These are phyloP conservation scores for Phyllosticta paracitricarpa DNA, from an alignment of 2,329 filamentous ascomycete genomes.

Conservation along the genomic window DNA sequence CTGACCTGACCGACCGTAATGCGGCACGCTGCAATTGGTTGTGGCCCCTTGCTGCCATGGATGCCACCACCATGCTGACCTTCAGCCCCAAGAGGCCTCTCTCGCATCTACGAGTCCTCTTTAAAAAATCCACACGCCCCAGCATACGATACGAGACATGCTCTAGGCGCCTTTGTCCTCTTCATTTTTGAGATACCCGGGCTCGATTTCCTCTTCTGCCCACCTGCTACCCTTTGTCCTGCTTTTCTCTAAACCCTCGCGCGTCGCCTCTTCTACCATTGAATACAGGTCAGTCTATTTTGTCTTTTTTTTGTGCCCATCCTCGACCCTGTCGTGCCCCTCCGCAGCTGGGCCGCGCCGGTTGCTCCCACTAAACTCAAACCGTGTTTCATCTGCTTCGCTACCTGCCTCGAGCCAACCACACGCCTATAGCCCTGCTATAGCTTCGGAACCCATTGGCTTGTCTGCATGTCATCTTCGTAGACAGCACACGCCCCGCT, in stretches of 20 bases:
- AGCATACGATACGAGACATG: neutral
- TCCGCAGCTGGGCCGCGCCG: neutral
- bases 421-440: neutral
- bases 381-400: neutral
- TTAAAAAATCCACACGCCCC: too few species aligned
- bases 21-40: neutral
- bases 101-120: too few species aligned
- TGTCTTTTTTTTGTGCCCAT: neutral
- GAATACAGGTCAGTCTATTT: neutral
- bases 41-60: neutral
- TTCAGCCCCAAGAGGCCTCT: neutral
- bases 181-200: neutral
- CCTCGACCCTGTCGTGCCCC: neutral
- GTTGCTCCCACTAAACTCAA: neutral
- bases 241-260: neutral
- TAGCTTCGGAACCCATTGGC: neutral
- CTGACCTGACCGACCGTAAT: neutral
- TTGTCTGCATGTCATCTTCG: neutral
- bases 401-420: neutral
- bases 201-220: neutral
- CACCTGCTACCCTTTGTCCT: neutral
- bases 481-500: neutral
- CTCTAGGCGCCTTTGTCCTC: neutral
- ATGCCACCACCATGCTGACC: neutral
- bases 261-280: too few species aligned